These are phyloP conservation scores for Phalaenopsis equestris DNA, from an alignment of 106 monocot genomes.

Conservation along the genomic window DNA sequence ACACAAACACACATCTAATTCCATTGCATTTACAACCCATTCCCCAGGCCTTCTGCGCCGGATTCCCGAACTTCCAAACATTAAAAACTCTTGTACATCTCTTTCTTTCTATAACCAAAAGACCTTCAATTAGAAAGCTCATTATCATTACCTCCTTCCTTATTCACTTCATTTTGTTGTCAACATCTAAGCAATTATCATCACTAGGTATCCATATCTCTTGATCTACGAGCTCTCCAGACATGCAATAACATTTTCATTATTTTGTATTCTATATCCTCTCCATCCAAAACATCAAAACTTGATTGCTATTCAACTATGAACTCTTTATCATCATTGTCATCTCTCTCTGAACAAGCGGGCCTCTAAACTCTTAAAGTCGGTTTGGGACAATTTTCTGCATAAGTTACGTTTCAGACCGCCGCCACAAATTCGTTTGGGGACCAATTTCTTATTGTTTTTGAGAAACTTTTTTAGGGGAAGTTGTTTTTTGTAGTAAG, in stretches of 20 bases:
- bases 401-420: too few species aligned
- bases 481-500: too few species aligned
- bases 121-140: not conserved
- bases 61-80: not conserved
- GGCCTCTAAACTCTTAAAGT: too few species aligned
- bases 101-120: not conserved
- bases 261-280: not conserved
- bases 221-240: not conserved
- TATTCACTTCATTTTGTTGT: not conserved
- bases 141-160: not conserved
- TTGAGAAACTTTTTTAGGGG: too few species aligned
- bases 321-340: too few species aligned
- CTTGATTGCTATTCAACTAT: not conserved
- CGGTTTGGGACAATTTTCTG: too few species aligned
- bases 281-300: not conserved
- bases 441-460: too few species aligned
- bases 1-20: not conserved
- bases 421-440: too few species aligned
- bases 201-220: not conserved
- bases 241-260: not conserved
- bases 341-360: too few species aligned
- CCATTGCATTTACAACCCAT: not conserved
- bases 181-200: not conserved
- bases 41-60: not conserved
- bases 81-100: not conserved